phyloP scores from a whole-genome alignment of 208 protist species.

The Trypanosomatidae sp. region DNA sequence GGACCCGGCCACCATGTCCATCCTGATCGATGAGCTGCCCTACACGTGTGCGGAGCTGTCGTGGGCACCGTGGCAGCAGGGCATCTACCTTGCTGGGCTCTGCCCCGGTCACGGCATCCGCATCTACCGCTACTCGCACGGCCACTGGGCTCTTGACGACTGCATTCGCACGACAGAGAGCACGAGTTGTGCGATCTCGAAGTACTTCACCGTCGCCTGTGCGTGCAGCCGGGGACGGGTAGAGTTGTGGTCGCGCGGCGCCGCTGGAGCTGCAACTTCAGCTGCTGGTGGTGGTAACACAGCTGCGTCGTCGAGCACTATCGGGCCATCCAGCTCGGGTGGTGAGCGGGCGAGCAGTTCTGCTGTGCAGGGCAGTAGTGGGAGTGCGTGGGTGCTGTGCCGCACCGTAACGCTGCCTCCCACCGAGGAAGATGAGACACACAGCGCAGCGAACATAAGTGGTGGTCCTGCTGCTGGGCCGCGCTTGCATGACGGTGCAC shows the following conservation, averaged over 20 bases:
- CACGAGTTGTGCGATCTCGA: constrained; percentile 58
- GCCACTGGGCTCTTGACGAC: constrained; percentile 70
- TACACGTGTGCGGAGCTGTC: constrained; percentile 60
- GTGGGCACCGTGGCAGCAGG: constrained; percentile 88
- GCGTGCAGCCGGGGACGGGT: constrained; percentile 52
- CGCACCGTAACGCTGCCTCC: constrained; percentile 10
- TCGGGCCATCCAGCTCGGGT: no score
- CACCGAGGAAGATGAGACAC: constrained; percentile 15
- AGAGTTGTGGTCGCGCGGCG: constrained; percentile 35
- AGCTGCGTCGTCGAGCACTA: no score
- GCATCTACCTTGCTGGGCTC: constrained; percentile 65
- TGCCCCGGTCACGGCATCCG: constrained; percentile 54
- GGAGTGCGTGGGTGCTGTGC: constrained; percentile 24
- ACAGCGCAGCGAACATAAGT: no score
- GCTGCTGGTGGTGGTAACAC: background rate
- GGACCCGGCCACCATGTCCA: constrained; percentile 49
- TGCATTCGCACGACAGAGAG: constrained; percentile 50
- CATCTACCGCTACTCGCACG: constrained; percentile 79
- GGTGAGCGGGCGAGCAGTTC: no score
- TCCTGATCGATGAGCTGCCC: constrained; percentile 55
- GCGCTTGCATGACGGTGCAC: background rate
- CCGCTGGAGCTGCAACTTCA: background rate
- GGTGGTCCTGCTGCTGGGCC: no score
- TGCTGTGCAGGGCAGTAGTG: no score
- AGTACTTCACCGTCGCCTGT: constrained; percentile 70